A percentile compares a stretch with the other conserved stretches of the same genome.
Conservation (phyloP, 2,329 filamentous ascomycete species). For the Monilinia vaccinii-corymbosi region DNA sequence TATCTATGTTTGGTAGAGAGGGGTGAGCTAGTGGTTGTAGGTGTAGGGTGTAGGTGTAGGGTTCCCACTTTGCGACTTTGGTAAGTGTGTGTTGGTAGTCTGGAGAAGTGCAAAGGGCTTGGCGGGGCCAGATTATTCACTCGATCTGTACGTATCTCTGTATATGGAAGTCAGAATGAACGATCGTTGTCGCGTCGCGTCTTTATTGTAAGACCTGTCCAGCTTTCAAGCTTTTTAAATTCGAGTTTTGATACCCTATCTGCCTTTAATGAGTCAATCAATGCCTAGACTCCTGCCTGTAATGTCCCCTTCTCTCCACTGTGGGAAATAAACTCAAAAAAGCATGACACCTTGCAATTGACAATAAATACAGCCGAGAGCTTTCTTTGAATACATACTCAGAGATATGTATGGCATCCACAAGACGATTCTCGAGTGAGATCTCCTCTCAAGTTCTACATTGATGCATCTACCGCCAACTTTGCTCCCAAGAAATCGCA, state of each 20-base stretch:
- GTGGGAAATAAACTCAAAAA: not conserved
- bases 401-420: not conserved
- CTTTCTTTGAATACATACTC: not conserved
- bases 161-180: not conserved
- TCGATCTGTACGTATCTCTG: too few species aligned
- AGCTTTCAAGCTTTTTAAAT: not conserved
- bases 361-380: not conserved
- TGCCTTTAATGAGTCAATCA: not conserved
- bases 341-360: too few species aligned
- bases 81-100: too few species aligned
- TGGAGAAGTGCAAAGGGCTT: not conserved
- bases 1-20: not conserved
- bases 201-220: not conserved
- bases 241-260: not conserved
- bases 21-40: not conserved
- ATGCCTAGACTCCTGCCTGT: not conserved
- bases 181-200: too few species aligned
- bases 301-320: not conserved
- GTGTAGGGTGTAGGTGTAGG: not conserved
- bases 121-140: not conserved
- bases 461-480: not conserved
- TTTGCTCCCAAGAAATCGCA: not conserved
- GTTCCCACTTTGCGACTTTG: not conserved
- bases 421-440: not conserved
- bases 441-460: not conserved